Percentiles rank a stretch among this genome's conserved stretches.
Conservation (phyloP, 345 rosid species). For the Lumnitzera racemosa region DNA sequence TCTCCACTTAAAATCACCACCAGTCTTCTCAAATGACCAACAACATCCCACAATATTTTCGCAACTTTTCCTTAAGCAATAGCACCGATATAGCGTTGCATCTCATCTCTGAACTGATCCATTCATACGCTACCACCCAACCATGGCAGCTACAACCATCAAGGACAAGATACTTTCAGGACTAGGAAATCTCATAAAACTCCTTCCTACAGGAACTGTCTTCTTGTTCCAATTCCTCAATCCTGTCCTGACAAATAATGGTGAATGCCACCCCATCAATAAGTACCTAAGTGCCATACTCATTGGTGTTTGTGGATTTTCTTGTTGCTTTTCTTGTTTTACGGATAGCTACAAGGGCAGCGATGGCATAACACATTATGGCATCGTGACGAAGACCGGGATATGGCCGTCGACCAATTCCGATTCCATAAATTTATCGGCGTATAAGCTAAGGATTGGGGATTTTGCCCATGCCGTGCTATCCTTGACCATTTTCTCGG, state of each 20-base stretch:
- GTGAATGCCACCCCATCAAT: constrained; percentile 44
- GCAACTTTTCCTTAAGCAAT: too few species aligned
- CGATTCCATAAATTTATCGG: constrained; percentile 25
- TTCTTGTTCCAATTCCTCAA: constrained; percentile 69
- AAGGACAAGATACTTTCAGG: constrained; percentile 45
- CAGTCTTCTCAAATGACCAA: too few species aligned
- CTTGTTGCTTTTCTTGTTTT: constrained; percentile 56
- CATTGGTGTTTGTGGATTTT: constrained; percentile 51
- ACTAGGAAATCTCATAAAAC: constrained; percentile 58
- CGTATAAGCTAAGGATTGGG: constrained; percentile 36
- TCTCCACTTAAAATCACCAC: too few species aligned
- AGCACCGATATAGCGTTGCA: too few species aligned
- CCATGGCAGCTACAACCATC: neutral
- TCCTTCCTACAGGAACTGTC: constrained; percentile 84
- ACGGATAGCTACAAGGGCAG: constrained; percentile 61
- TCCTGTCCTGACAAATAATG: constrained; percentile 68
- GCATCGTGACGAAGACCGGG: constrained; percentile 49
- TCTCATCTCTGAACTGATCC: too few species aligned
- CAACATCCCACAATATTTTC: too few species aligned
- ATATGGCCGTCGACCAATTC: constrained; percentile 45
- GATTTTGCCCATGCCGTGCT: constrained; percentile 64
- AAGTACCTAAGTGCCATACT: constrained; percentile 49
- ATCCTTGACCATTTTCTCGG: constrained; percentile 39
- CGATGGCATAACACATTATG: constrained; percentile 45
- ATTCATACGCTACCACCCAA: neutral